Evolutionary conservation across 768 basidiomycete genomes (phyloP), one percentile per base, ranked within the genome.

Genomic region (Leccinum pellstonianum): DNA sequence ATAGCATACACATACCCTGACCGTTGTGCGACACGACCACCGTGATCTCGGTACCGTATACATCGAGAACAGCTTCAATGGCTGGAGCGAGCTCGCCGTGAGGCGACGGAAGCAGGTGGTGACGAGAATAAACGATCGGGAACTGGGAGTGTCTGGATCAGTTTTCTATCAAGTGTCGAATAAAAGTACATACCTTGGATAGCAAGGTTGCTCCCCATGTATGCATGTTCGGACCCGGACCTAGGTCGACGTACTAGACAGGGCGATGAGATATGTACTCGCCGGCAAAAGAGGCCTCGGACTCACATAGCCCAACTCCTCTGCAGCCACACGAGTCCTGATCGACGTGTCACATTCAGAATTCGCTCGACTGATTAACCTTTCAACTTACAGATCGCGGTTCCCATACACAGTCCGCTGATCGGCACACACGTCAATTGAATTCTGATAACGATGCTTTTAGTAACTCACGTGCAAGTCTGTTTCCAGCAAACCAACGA

Each of bases 1-100:
- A 19, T 19, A 19, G 11, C 4, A 50, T n/a, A n/a, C 35, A 58
- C 70, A 55, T 61, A 88, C 91, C 91, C 81, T 96, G 94, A 6
- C 94, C 94, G 69, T 96, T 95, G 64, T 96, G 94, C 0, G 91
- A 81, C 10, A 95, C 90, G n/a, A 95, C 79, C 0, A 95, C 91
- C 5, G 86, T 87, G 17, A 95, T 83, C 54, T 83, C 80, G 1
- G 86, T 87, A 1, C 93, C 92, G 63, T 86, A 88, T 7, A 93
- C 79, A 54, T 94, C 88, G 14, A 95, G 76, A 3, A 90, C 81
- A 3, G 93, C 93, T 72, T 93, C 90, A 33, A 95, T 95, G 2
- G 93, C 93, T 0, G 93, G 93, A 3, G 92, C 93, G 25, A 95
- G 84, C 70, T 95, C 93, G 8, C 91, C 90, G 57, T 82, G 71